phyloP scores from a whole-genome alignment of 805 yeast genomes.

The Ascoidea tarda region DNA sequence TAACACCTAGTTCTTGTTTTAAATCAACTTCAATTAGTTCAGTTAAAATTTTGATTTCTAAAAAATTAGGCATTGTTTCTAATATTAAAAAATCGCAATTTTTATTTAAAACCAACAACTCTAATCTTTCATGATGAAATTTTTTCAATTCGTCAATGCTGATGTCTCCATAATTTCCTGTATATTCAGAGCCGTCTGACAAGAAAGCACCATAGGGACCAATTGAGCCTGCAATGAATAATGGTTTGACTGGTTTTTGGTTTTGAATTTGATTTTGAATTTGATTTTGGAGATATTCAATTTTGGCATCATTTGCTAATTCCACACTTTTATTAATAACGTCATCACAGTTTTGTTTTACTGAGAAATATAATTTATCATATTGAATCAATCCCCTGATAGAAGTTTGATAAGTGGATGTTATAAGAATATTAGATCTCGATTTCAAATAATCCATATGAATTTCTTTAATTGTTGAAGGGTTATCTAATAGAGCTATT shows the following conservation, averaged over 20 bases:
- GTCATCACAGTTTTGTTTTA: slow-evolving; percentile 8
- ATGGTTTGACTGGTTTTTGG: slow-evolving; percentile 1
- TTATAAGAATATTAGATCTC: slow-evolving; percentile 41
- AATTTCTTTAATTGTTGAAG: slow-evolving; percentile 28
- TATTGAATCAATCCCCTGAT: slow-evolving; percentile 23
- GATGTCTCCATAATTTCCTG: slow-evolving; percentile 44
- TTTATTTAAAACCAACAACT: slow-evolving; percentile 22
- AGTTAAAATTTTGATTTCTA: slow-evolving; percentile 39
- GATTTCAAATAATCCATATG: slow-evolving; percentile 35
- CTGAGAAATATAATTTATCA: background rate
- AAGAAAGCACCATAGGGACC: slow-evolving; percentile 71
- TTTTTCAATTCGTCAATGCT: slow-evolving; percentile 22
- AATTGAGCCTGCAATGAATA: slow-evolving; percentile 41
- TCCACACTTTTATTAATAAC: slow-evolving; percentile 14
- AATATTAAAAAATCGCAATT: slow-evolving; percentile 44
- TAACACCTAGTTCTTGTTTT: slow-evolving; percentile 17
- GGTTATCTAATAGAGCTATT: slow-evolving; percentile 28
- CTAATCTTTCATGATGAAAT: slow-evolving; percentile 37
- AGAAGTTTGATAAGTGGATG: slow-evolving; percentile 51
- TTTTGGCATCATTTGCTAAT: slow-evolving; percentile 13
- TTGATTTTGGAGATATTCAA: background rate
- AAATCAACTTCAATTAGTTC: slow-evolving; percentile 25
- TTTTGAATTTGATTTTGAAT: no score
- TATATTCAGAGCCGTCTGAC: slow-evolving; percentile 59
- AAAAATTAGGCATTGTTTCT: slow-evolving; percentile 58